These are phyloP conservation scores for Backusella macrospora DNA, from an alignment of 192 early-diverging fungal species.

Conservation along the genomic window DNA sequence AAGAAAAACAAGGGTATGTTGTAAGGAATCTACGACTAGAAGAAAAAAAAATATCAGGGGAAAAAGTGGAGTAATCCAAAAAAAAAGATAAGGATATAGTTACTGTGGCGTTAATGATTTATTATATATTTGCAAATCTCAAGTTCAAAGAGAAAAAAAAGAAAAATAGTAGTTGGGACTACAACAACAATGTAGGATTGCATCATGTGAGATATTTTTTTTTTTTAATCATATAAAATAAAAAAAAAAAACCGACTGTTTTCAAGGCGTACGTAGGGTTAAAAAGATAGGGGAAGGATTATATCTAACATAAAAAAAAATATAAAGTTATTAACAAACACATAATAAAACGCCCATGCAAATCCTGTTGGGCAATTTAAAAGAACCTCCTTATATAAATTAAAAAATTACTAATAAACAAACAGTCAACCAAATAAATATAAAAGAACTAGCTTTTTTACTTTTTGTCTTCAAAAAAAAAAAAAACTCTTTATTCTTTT, in stretches of 20 bases:
- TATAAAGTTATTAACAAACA: slow-evolving; percentile 1
- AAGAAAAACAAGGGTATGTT: too few species aligned
- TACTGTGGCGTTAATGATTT: slow-evolving; percentile 6
- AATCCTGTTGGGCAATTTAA: slow-evolving; percentile 3
- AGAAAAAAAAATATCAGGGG: background rate
- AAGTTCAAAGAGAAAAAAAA: background rate
- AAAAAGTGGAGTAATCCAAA: background rate
- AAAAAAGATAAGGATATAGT: background rate
- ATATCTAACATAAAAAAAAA: background rate
- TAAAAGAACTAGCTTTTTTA: background rate
- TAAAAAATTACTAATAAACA: slow-evolving; percentile 6
- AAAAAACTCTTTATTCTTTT: background rate
- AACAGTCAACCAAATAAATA: background rate
- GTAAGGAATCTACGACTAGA: too few species aligned
- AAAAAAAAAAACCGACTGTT: background rate
- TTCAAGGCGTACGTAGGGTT: too few species aligned
- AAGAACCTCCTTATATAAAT: slow-evolving; percentile 7
- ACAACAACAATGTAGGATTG: slow-evolving; percentile 12
- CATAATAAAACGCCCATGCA: background rate
- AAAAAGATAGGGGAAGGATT: too few species aligned
- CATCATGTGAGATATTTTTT: background rate
- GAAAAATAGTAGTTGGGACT: slow-evolving; percentile 6
- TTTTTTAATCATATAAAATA: background rate
- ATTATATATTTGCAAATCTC: background rate
- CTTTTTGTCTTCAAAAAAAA: background rate